Evolutionary conservation across 768 basidiomycete species (phyloP).

Genomic region (Coprinellus micaceus): DNA sequence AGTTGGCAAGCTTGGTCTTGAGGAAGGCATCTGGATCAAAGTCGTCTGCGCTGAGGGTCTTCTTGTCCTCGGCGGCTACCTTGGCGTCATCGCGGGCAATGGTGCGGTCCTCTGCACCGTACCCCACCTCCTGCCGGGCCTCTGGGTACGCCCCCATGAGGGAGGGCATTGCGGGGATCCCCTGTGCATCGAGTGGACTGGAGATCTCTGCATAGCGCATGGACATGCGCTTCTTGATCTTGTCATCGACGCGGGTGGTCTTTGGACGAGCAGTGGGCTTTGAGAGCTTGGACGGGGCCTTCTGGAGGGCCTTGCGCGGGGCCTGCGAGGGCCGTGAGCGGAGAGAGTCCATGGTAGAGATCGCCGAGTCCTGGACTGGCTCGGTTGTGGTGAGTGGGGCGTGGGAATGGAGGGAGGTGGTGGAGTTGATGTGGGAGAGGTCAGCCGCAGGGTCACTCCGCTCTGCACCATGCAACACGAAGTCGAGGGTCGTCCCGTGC

Average conservation of each 20-base stretch:
- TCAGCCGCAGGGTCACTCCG: slow-evolving; percentile 13
- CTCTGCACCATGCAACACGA: slow-evolving; percentile 15
- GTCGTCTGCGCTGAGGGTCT: slow-evolving; percentile 65
- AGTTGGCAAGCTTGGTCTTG: slow-evolving; percentile 85
- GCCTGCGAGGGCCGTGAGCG: slow-evolving; percentile 51
- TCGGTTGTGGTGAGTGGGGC: not conserved
- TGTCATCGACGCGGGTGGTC: slow-evolving; percentile 71
- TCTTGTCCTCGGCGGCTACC: slow-evolving; percentile 54
- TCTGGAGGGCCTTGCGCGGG: slow-evolving; percentile 33
- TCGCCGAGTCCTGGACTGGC: not conserved
- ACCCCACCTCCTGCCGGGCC: slow-evolving; percentile 20
- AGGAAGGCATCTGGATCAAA: slow-evolving; percentile 88
- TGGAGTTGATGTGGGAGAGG: no score
- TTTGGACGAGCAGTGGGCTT: slow-evolving; percentile 33
- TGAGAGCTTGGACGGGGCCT: slow-evolving; percentile 29
- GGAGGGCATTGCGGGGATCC: slow-evolving; percentile 45
- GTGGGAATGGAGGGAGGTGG: not conserved
- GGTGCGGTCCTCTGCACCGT: slow-evolving; percentile 41
- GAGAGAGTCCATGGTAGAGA: slow-evolving; percentile 47
- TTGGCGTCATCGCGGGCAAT: slow-evolving; percentile 38
- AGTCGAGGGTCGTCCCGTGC: slow-evolving; percentile 14
- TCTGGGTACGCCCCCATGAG: slow-evolving; percentile 13
- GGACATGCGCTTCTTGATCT: slow-evolving; percentile 95
- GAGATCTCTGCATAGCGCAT: slow-evolving; percentile 89
- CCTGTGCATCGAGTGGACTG: slow-evolving; percentile 52